Conservation (phyloP, 2,329 filamentous ascomycete genomes). For the Rhynchosporium agropyri region DNA sequence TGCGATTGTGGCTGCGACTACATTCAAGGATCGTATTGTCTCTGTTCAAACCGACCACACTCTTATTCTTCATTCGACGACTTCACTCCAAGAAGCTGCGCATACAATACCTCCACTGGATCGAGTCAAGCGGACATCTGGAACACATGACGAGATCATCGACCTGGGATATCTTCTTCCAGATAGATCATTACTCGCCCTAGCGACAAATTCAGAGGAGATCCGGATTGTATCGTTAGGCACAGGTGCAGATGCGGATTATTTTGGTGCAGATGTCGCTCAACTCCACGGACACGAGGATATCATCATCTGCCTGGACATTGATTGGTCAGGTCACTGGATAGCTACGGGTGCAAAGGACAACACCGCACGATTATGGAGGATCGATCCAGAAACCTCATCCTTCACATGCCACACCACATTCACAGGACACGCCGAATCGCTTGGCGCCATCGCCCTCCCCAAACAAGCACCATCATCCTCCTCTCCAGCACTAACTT, state of each 20-base stretch:
- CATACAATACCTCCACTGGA: constrained; percentile 43
- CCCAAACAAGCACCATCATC: constrained; percentile 69
- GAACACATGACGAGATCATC: constrained; percentile 97
- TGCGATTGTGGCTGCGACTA: constrained; percentile 72
- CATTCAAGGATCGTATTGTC: constrained; percentile 69
- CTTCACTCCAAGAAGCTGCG: constrained; percentile 45
- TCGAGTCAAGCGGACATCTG: constrained; percentile 77
- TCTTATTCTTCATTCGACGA: constrained; percentile 70
- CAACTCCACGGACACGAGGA: constrained; percentile 89
- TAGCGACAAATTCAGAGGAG: constrained; percentile 95
- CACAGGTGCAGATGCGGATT: constrained; percentile 48
- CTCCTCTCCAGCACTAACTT: constrained; percentile 69
- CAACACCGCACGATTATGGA: constrained; percentile 90
- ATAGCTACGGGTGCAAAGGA: constrained; percentile 95
- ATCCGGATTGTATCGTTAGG: constrained; percentile 80
- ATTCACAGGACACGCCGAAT: constrained; percentile 92
- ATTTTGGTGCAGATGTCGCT: constrained; percentile 88
- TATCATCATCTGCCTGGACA: constrained; percentile 91
- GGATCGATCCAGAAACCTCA: constrained; percentile 73
- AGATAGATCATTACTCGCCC: constrained; percentile 78
- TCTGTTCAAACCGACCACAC: constrained; percentile 90
- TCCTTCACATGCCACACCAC: constrained; percentile 79
- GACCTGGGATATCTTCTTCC: constrained; percentile 85
- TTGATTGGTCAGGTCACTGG: constrained; percentile 97
- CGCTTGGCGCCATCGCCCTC: constrained; percentile 84